These are phyloP conservation scores for Sclerotinia nivalis DNA, from an alignment of 2,329 filamentous ascomycete genomes.

Conservation along the genomic window DNA sequence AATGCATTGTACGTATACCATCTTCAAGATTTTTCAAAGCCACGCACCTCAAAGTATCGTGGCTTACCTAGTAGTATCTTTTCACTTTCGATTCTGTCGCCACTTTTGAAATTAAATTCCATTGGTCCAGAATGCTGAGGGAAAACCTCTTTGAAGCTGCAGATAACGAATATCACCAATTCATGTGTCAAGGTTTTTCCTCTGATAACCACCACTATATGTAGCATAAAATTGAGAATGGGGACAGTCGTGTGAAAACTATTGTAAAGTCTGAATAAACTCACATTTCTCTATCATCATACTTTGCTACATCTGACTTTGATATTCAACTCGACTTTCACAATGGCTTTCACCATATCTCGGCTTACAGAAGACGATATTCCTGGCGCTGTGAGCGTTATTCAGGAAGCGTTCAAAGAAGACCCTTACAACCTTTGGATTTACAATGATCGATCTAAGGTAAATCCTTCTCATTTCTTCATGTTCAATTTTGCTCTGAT, in stretches of 20 bases:
- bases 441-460: conserved; percentile 58
- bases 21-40: background rate
- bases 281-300: background rate
- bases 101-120: background rate
- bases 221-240: background rate
- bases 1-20: background rate
- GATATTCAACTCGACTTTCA: conserved; percentile 4
- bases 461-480: conserved; percentile 20
- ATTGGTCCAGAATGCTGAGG: background rate
- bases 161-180: conserved; percentile 6
- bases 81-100: background rate
- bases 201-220: background rate
- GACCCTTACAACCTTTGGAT: conserved; percentile 70
- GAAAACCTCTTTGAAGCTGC: background rate
- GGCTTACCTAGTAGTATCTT: background rate
- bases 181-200: background rate
- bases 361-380: conserved; percentile 61
- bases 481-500: conserved; percentile 11
- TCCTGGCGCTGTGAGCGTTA: conserved; percentile 61
- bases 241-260: background rate
- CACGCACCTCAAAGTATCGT: background rate
- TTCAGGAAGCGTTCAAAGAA: conserved; percentile 65
- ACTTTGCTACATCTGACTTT: background rate
- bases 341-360: conserved; percentile 56
- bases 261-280: background rate